Evolutionary conservation across 2,329 filamentous ascomycete species (phyloP), one percentile per base, ranked within the genome.

Genomic region (Verruconis gallopava): DNA sequence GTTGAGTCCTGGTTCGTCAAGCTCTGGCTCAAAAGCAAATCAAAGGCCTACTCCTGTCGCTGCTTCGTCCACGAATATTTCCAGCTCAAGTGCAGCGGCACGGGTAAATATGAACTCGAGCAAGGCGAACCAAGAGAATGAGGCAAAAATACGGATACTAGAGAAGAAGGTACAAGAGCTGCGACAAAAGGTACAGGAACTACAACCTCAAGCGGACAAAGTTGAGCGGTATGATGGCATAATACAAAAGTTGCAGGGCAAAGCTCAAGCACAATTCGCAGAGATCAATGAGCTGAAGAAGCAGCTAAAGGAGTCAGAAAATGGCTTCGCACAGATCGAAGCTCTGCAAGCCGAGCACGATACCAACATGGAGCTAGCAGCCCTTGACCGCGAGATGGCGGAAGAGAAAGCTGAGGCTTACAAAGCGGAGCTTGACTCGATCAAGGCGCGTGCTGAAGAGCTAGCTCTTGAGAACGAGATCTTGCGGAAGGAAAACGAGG

Each of bases 321-420:
- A 69, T 15, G 75, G 73, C 37, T 69, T 86, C 15, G 77, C 82
- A 44, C 68, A 76, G 17, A 67, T 91, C 2, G 83, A 89, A 50
- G 69, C 72, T 21, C 68, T 81, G 42, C 81, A 91, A 55, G 81
- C 83, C 5, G 86, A 95, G 50, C 79, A 93, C 58, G 91, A 96
- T 21, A 74, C 79, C 3, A 75, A 82, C 4, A 65, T 95, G 54
- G 91, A 98, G 61, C 75, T 91, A 61, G 85, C 86, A 4, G 81
- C 84, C 0, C 67, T 98, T 19, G 91, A 98, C 56, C 77, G 85
- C 35, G 89, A 98, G 60, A 93, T 96, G 83, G 91, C 91, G 0
- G 88, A 98, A 59, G 89, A 95, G 61, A 85, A 79, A 34, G 81
- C 84, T 1, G 91, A 96, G 50, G 77, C 81, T 14, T 68, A 81